Evolutionary conservation across 345 rosid genomes (phyloP), one percentile per base, ranked within the genome.

Genomic region (Citrus medica): DNA sequence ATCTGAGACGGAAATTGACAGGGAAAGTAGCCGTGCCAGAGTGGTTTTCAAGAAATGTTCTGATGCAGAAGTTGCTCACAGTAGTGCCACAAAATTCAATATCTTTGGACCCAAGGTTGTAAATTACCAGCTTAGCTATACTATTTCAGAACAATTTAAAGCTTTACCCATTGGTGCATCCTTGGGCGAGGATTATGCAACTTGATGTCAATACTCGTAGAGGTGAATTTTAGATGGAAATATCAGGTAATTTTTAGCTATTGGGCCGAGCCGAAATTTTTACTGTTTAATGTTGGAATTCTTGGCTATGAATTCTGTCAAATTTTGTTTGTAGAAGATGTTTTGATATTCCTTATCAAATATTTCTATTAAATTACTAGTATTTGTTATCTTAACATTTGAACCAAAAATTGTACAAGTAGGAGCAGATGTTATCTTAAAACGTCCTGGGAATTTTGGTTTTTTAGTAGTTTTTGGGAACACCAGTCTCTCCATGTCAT

Each of bases 41-140:
- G 94, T 92, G 83, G 97, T 95, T 68, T 95, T 86, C 72, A 93
- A 81, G 91, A 91, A 80, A 74, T 82, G 89, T 70, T 80, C 85
- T 24, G 98, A 95, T 84, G 98, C 98, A 2, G 88, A 93, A 85
- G 86, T 89, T 81, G 98, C 98, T 72, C 87, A 84, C 79, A 87
- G 87, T 40, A 95, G 98, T 79, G 95, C 94, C 32, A 85, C 89
- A 37, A 93, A 85, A 84, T 90, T 90, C 88, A 92, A 78, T 82
- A 89, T 95, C 68, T 95, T 95, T 80, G 95, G 97, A 74, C 56
- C 86, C n/a, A 75, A 76, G 25, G 83, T 83, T 79, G 97, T 95
- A 77, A 89, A 86, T 80, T 95, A 95, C 77, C 92, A 90, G 85
- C 97, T 95, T 70, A 92, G 89, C 84, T 85, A 82, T 75, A 73